These are phyloP conservation scores for Athelia psychrophila DNA, from an alignment of 1,284 basidiomycete genomes.

Conservation along the genomic window DNA sequence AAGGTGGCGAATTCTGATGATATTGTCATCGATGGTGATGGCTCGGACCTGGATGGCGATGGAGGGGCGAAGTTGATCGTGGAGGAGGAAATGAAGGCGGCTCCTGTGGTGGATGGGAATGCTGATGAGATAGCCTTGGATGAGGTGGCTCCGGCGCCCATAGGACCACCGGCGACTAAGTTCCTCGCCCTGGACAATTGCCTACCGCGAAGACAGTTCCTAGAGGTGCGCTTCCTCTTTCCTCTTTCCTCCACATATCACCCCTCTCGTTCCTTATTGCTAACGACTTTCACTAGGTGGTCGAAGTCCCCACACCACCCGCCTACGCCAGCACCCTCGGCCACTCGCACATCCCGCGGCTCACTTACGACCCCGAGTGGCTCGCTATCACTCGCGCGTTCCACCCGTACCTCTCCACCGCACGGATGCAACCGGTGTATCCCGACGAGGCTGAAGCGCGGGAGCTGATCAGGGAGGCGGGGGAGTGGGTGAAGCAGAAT, in stretches of 20 bases:
- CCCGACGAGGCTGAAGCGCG: conserved; percentile 59
- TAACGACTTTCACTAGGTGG: conserved; percentile 45
- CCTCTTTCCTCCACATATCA: conserved; percentile 1
- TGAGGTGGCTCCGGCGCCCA: too few species aligned
- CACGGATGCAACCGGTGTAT: conserved; percentile 48
- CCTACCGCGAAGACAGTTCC: conserved; percentile 74
- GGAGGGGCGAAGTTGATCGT: conserved; percentile 20
- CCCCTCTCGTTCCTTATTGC: not conserved
- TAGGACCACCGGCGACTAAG: conserved; percentile 42
- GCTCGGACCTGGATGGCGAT: conserved; percentile 7
- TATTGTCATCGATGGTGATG: conserved; percentile 62
- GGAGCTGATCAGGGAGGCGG: conserved; percentile 57
- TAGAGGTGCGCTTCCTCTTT: conserved; percentile 62
- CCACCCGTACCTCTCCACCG: conserved; percentile 71
- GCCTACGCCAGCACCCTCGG: not conserved
- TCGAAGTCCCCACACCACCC: conserved; percentile 51
- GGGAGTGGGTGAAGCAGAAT: conserved; percentile 65
- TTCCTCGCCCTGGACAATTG: conserved; percentile 97
- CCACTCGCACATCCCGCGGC: conserved; percentile 5
- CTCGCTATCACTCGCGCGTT: conserved; percentile 90
- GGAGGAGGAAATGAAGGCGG: not conserved
- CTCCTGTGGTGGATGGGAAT: too few species aligned
- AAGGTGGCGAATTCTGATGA: conserved; percentile 63
- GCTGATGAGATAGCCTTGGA: too few species aligned
- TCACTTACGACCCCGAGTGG: conserved; percentile 88